Evolutionary conservation across 192 early-diverging fungal genomes (phyloP).

Genomic region (Martensiomyces pterosporus): DNA sequence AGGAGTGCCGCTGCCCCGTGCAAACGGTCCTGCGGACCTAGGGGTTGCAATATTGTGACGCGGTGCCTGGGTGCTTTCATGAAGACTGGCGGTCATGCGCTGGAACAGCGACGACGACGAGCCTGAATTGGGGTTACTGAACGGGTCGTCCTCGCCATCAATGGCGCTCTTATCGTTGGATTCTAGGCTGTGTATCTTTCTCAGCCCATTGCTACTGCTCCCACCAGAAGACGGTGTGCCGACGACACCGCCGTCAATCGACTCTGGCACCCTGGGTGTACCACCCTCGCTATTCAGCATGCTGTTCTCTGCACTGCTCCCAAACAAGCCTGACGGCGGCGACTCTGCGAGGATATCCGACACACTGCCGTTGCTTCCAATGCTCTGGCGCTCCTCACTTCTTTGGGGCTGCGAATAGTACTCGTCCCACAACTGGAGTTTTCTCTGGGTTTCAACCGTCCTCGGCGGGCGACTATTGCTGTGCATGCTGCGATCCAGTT

Average conservation of each 20-base stretch:
- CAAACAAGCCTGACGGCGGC: conserved; percentile 19
- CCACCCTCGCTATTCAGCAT: too few species aligned
- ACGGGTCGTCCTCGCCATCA: background rate
- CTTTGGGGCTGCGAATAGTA: conserved; percentile 16
- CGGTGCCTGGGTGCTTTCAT: background rate
- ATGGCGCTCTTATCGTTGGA: too few species aligned
- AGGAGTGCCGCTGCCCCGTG: too few species aligned
- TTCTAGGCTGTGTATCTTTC: too few species aligned
- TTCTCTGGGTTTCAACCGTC: conserved; percentile 17
- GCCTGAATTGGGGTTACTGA: too few species aligned
- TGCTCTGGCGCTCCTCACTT: background rate
- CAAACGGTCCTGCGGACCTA: too few species aligned
- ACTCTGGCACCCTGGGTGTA: too few species aligned
- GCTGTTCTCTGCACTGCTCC: background rate
- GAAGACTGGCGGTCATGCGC: conserved; percentile 4
- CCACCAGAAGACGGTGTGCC: too few species aligned
- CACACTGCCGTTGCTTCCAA: background rate
- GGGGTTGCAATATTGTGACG: background rate
- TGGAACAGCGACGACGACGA: background rate
- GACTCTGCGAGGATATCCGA: conserved; percentile 22
- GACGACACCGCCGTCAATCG: too few species aligned
- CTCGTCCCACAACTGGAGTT: conserved; percentile 34
- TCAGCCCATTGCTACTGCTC: too few species aligned
- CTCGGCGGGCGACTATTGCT: conserved; percentile 3
- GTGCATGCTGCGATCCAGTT: too few species aligned